Conservation (phyloP, 352 stramenopile species). For the Pythium dissimile region DNA sequence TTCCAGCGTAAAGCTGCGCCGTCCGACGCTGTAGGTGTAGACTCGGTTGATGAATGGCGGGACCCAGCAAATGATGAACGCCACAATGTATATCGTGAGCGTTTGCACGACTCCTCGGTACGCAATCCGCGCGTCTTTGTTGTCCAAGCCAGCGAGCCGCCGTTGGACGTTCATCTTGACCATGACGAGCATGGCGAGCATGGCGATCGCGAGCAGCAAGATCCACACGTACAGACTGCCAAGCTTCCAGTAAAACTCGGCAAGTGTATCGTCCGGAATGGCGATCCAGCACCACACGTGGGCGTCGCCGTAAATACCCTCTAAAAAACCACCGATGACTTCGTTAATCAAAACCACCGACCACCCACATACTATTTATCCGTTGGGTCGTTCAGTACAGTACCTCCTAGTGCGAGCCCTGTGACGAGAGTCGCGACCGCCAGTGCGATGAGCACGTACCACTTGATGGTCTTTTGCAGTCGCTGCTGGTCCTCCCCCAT, state of each 20-base stretch:
- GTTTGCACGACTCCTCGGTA: conserved; percentile 83
- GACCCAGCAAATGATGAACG: conserved; percentile 82
- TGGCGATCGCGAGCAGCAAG: conserved; percentile 43
- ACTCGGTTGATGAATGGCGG: conserved; percentile 61
- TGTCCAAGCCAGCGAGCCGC: conserved; percentile 59
- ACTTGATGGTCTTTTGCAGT: conserved; percentile 81
- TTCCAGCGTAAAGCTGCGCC: conserved; percentile 53
- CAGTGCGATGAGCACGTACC: conserved; percentile 62
- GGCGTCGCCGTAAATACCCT: background rate
- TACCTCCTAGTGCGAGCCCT: conserved; percentile 42
- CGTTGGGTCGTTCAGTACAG: no score
- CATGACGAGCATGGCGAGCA: conserved; percentile 58
- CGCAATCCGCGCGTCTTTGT: conserved; percentile 73
- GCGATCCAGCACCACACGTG: conserved; percentile 69
- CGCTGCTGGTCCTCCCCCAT: conserved; percentile 79
- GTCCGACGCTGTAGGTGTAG: conserved; percentile 50
- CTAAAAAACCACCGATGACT: no score
- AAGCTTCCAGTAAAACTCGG: conserved; percentile 75
- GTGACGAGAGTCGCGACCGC: conserved; percentile 55
- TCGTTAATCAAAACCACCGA: no score
- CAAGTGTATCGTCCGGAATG: conserved; percentile 33
- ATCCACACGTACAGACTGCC: conserved; percentile 76
- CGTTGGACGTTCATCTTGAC: conserved; percentile 82
- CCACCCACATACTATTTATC: no score
- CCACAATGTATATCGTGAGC: conserved; percentile 75